Conservation (phyloP, 1,284 basidiomycete species). For the Rhodotorula sp. region DNA sequence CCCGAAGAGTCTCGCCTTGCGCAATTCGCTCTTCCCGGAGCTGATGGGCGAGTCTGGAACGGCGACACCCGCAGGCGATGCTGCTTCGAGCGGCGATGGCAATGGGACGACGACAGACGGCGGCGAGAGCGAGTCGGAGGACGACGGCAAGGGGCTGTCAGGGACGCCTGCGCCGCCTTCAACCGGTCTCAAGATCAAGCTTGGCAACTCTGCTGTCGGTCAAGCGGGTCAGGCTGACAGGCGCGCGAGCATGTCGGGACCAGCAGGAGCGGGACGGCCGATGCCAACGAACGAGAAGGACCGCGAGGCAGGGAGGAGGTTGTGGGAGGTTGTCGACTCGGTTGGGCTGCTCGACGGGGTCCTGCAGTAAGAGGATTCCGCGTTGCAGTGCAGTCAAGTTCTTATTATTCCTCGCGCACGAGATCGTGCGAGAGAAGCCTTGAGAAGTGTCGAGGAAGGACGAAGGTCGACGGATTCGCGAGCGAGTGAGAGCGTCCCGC, state of each 20-base stretch:
- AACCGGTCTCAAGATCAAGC: conserved; percentile 28
- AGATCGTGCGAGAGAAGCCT: too few species aligned
- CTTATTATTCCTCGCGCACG: too few species aligned
- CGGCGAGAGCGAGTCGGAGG: conserved; percentile 17
- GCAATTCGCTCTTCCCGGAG: conserved; percentile 39
- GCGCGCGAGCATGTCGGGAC: neutral
- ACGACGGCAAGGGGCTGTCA: neutral
- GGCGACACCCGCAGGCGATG: neutral
- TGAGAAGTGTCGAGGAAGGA: too few species aligned
- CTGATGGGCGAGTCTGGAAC: conserved; percentile 3
- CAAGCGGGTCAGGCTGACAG: neutral
- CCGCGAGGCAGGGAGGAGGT: conserved; percentile 26
- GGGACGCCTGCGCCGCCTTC: neutral
- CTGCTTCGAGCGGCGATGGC: conserved; percentile 1
- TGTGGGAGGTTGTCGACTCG: conserved; percentile 39
- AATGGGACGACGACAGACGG: conserved; percentile 17
- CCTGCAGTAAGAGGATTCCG: neutral
- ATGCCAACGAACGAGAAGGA: conserved; percentile 17
- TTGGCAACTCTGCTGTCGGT: conserved; percentile 4
- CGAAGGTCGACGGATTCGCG: too few species aligned
- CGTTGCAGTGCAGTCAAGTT: neutral
- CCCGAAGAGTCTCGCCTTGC: conserved; percentile 31
- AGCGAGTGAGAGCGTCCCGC: too few species aligned
- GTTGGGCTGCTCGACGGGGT: conserved; percentile 36
- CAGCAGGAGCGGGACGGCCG: neutral